These are phyloP conservation scores for Danielia reshetovae DNA, from an alignment of 805 yeast species.

Conservation along the genomic window DNA sequence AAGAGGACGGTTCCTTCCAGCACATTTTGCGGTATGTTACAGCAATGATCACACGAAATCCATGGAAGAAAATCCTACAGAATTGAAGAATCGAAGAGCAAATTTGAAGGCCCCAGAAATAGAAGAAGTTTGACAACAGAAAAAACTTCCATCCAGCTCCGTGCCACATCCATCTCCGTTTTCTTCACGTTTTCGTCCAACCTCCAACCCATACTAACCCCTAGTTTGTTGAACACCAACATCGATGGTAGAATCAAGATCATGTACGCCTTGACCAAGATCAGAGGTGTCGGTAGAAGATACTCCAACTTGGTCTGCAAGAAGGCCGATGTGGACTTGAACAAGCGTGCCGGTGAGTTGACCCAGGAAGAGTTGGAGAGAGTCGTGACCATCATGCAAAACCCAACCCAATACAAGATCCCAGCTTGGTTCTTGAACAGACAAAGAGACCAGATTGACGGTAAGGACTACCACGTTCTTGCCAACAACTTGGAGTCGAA, in stretches of 20 bases:
- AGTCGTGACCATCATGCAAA: constrained; percentile 99
- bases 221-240: constrained; percentile 98
- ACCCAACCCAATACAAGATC: constrained; percentile 98
- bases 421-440: constrained; percentile 98
- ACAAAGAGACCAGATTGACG: constrained; percentile 97
- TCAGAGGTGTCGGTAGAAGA: constrained; percentile 99
- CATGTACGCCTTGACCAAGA: constrained; percentile 99
- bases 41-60: constrained; percentile 1
- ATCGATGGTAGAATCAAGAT: constrained; percentile 99
- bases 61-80: not conserved
- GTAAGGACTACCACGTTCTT: constrained; percentile 98
- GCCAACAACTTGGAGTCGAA: constrained; percentile 99
- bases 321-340: constrained; percentile 98
- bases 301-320: constrained; percentile 99
- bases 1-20: constrained; percentile 99
- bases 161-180: too few relatives aligned
- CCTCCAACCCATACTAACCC: not conserved
- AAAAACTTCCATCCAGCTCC: too few relatives aligned
- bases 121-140: not conserved
- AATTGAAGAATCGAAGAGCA: not conserved
- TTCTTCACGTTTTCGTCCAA: not conserved
- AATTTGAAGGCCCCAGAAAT: not conserved
- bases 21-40: constrained; percentile 97
- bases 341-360: constrained; percentile 99
- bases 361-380: constrained; percentile 99